phyloP scores from a whole-genome alignment of 306 rosid species.

The Neltuma alba region DNA sequence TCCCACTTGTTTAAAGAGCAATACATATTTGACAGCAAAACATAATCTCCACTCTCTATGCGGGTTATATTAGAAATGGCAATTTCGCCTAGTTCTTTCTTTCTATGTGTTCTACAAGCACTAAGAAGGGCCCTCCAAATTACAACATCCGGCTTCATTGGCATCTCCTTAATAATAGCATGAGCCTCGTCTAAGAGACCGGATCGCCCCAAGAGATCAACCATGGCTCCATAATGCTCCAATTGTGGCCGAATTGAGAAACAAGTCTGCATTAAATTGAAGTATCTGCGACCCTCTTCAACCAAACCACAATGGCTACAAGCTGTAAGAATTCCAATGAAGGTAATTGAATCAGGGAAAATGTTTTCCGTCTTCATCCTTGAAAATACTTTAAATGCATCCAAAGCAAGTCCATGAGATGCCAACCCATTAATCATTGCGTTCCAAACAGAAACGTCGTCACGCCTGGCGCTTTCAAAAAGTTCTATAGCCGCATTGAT shows the following conservation, averaged over 20 bases:
- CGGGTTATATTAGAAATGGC: conserved; percentile 61
- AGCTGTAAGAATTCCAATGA: conserved; percentile 64
- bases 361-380: conserved; percentile 61
- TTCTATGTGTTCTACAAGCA: conserved; percentile 63
- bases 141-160: conserved; percentile 68
- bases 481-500: conserved; percentile 52
- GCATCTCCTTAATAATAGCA: conserved; percentile 56
- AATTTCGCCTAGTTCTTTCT: conserved; percentile 59
- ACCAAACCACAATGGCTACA: conserved; percentile 74
- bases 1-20: conserved; percentile 73
- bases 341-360: conserved; percentile 64
- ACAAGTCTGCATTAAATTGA: conserved; percentile 54
- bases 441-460: conserved; percentile 74
- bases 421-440: conserved; percentile 77
- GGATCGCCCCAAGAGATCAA: conserved; percentile 71
- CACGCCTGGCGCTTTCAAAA: conserved; percentile 42
- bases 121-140: conserved; percentile 75
- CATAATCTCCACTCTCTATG: conserved; percentile 69
- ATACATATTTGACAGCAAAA: conserved; percentile 69
- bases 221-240: conserved; percentile 78
- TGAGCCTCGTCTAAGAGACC: conserved; percentile 67
- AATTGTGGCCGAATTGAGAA: conserved; percentile 62
- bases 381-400: conserved; percentile 51
- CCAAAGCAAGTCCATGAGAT: conserved; percentile 65
- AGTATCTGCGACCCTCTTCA: conserved; percentile 58